These are phyloP conservation scores for Xylaria nigripes DNA, from an alignment of 495 filamentous ascomycete genomes.

Conservation along the genomic window DNA sequence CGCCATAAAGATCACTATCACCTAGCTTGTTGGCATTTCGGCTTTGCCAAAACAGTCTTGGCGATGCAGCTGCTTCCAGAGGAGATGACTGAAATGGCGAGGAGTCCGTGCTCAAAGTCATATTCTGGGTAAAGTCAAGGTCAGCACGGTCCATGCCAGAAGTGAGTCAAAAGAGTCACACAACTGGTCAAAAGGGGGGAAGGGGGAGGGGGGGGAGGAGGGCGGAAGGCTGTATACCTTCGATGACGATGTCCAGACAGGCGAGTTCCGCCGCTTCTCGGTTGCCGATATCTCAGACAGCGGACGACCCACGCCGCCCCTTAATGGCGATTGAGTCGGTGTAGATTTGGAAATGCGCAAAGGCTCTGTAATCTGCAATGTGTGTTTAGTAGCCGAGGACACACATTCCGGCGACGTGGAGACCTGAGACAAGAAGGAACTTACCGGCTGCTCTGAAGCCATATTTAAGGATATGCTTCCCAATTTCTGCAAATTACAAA, in stretches of 20 bases:
- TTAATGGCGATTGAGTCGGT: slow-evolving; percentile 37
- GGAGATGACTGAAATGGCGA: slow-evolving; percentile 73
- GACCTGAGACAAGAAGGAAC: slow-evolving; percentile 12
- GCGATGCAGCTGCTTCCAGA: slow-evolving; percentile 54
- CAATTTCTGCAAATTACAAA: background rate
- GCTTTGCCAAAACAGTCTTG: slow-evolving; percentile 79
- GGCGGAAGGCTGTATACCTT: slow-evolving; percentile 44
- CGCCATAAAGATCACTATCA: slow-evolving; percentile 61
- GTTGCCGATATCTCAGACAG: slow-evolving; percentile 52
- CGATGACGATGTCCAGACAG: slow-evolving; percentile 60
- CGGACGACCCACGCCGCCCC: slow-evolving; percentile 43
- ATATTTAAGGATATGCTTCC: slow-evolving; percentile 11
- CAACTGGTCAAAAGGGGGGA: background rate
- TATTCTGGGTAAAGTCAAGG: slow-evolving; percentile 24
- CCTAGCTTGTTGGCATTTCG: slow-evolving; percentile 57
- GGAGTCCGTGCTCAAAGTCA: slow-evolving; percentile 55
- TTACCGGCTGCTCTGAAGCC: slow-evolving; percentile 31
- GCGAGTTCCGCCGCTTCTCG: slow-evolving; percentile 60
- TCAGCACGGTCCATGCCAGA: slow-evolving; percentile 20
- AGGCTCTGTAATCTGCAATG: slow-evolving; percentile 34
- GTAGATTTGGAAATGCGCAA: slow-evolving; percentile 50
- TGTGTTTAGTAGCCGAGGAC: slow-evolving; percentile 5
- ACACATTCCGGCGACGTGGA: slow-evolving; percentile 5
- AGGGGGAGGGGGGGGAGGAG: background rate
- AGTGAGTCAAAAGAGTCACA: background rate